Conservation (phyloP, 192 early-diverging fungal species). For the Paraglomus occultum region DNA sequence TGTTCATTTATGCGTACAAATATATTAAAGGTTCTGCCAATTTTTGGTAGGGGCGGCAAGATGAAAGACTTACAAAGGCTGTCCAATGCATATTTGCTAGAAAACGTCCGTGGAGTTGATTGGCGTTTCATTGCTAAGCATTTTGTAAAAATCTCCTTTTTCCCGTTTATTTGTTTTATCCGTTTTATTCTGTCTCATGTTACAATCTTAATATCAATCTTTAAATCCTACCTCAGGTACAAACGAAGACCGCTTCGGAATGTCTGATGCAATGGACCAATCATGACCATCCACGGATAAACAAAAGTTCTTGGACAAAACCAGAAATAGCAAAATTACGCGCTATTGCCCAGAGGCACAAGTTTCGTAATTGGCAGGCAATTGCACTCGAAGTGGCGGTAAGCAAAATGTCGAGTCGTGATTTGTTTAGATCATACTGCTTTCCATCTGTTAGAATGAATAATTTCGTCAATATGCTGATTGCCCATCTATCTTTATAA, state of each 20-base stretch:
- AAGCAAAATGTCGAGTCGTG: background rate
- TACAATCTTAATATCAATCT: background rate
- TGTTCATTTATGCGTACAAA: background rate
- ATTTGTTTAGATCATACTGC: too few species aligned
- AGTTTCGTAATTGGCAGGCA: slow-evolving; percentile 60
- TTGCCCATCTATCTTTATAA: background rate
- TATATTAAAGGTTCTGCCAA: background rate
- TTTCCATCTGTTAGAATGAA: too few species aligned
- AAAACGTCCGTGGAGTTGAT: slow-evolving; percentile 35
- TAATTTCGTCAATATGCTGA: too few species aligned
- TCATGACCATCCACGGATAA: slow-evolving; percentile 76
- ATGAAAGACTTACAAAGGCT: slow-evolving; percentile 16
- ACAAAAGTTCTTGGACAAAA: slow-evolving; percentile 64
- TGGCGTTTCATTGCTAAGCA: slow-evolving; percentile 33
- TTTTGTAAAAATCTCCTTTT: slow-evolving; percentile 32
- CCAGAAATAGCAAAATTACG: slow-evolving; percentile 52
- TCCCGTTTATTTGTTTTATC: background rate
- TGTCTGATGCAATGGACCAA: slow-evolving; percentile 79
- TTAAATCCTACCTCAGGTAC: slow-evolving; percentile 52
- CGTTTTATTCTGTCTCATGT: background rate
- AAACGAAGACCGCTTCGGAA: slow-evolving; percentile 59
- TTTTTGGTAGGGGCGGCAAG: background rate
- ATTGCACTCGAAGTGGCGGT: slow-evolving; percentile 45
- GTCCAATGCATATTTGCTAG: slow-evolving; percentile 29
- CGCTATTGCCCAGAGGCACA: slow-evolving; percentile 43